Conservation (phyloP, 164 flowering plant species). For the Chimonanthus praecox region DNA sequence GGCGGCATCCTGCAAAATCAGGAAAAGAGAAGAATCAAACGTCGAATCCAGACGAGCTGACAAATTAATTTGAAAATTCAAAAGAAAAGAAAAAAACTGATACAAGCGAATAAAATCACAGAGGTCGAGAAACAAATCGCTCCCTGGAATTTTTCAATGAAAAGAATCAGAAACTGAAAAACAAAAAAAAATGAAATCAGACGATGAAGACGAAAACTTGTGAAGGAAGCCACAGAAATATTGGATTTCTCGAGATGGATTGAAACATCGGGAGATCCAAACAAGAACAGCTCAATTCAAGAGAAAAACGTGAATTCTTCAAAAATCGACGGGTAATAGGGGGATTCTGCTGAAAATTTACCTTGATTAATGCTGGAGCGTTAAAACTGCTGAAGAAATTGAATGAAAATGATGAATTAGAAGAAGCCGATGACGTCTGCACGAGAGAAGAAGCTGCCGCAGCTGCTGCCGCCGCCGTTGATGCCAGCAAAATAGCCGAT, state of each 20-base stretch:
- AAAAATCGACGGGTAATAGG: background rate
- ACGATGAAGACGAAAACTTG: background rate
- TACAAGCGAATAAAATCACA: no score
- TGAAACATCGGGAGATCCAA: background rate
- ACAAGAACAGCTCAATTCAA: background rate
- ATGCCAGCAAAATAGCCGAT: conserved; percentile 17
- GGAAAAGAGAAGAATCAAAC: background rate
- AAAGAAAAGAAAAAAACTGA: no score
- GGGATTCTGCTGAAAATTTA: background rate
- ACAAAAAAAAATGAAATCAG: background rate
- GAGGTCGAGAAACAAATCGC: no score
- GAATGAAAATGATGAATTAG: background rate
- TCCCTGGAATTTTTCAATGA: background rate
- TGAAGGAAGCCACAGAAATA: background rate
- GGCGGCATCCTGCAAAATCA: conserved; percentile 3
- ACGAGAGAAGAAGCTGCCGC: background rate
- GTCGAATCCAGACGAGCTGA: no score
- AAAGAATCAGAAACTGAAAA: background rate
- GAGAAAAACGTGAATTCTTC: background rate
- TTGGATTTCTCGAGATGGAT: no score
- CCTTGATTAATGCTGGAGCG: conserved; percentile 6
- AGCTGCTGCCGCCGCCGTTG: conserved; percentile 24
- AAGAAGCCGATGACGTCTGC: conserved; percentile 4
- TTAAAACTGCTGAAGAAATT: conserved; percentile 11
- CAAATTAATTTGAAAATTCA: no score